Conservation (phyloP, 305 asterid genomes). For the Plantago coronopus region DNA sequence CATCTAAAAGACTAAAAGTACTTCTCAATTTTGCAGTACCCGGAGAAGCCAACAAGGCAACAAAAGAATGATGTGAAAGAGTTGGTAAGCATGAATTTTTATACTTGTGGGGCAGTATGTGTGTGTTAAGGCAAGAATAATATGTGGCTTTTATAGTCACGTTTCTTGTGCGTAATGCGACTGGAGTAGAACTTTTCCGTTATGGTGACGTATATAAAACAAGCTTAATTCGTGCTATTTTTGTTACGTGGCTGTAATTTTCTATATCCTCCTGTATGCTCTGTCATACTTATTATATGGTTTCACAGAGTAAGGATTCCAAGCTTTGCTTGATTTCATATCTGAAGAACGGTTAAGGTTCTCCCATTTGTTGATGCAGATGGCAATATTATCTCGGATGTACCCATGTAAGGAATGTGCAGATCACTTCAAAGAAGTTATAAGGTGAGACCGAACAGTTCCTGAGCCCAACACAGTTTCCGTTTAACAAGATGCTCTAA, state of each 20-base stretch:
- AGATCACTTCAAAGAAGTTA: constrained; percentile 86
- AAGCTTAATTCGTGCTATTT: neutral
- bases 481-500: too few relatives aligned
- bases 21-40: constrained; percentile 53
- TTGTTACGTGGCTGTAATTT: neutral
- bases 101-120: too few relatives aligned
- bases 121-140: neutral
- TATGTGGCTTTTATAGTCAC: too few relatives aligned
- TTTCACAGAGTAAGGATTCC: neutral
- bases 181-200: neutral
- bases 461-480: too few relatives aligned
- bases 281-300: neutral
- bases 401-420: constrained; percentile 96
- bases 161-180: neutral
- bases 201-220: neutral
- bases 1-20: constrained; percentile 19
- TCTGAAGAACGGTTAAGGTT: neutral
- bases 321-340: neutral
- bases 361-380: constrained; percentile 41
- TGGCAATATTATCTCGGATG: constrained; percentile 84
- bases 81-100: constrained; percentile 50
- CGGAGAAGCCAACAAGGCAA: constrained; percentile 91
- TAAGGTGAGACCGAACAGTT: constrained; percentile 40
- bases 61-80: constrained; percentile 92
- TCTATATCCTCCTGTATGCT: constrained; percentile 10